These are phyloP conservation scores for Arthrinium puccinioides DNA, from an alignment of 2,329 filamentous ascomycete genomes.

Conservation along the genomic window DNA sequence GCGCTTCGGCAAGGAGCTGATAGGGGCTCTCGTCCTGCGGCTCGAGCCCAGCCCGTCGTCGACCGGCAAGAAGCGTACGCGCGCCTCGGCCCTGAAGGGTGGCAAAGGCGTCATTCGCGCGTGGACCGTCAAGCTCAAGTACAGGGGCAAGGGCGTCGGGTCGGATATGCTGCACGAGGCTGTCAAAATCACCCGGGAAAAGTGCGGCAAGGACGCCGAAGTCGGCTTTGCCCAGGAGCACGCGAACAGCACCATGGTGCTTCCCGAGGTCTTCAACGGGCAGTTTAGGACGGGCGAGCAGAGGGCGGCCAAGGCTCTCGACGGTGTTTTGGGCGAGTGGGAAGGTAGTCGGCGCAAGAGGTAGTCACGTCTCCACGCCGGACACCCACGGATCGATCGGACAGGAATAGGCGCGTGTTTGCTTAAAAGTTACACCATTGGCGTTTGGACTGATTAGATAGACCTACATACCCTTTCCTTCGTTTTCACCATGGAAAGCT, in stretches of 20 bases:
- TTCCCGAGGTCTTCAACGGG: conserved; percentile 57
- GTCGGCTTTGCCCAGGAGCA: conserved; percentile 71
- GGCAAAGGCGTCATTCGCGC: conserved; percentile 68
- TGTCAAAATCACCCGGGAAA: conserved; percentile 58
- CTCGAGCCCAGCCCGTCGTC: conserved; percentile 39
- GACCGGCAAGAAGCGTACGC: conserved; percentile 15
- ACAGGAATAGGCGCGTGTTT: too few species aligned
- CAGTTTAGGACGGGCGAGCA: conserved; percentile 52
- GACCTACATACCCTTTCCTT: too few species aligned
- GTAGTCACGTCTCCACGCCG: too few species aligned
- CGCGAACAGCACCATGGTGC: conserved; percentile 61
- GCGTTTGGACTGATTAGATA: too few species aligned
- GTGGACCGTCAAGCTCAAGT: conserved; percentile 69
- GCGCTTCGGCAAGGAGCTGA: conserved; percentile 59
- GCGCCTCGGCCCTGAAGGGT: conserved; percentile 36
- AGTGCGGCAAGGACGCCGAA: conserved; percentile 59
- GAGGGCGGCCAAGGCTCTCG: conserved; percentile 45
- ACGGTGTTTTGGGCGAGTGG: conserved; percentile 42
- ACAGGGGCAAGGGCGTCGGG: conserved; percentile 66
- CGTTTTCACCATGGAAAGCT: too few species aligned
- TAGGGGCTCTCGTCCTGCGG: conserved; percentile 64
- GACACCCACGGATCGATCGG: too few species aligned
- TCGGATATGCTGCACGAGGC: conserved; percentile 66
- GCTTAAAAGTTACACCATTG: too few species aligned
- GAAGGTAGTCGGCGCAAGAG: conserved; percentile 39